phyloP scores from a whole-genome alignment of 345 rosid genomes.

The Melastoma malabathricum region DNA sequence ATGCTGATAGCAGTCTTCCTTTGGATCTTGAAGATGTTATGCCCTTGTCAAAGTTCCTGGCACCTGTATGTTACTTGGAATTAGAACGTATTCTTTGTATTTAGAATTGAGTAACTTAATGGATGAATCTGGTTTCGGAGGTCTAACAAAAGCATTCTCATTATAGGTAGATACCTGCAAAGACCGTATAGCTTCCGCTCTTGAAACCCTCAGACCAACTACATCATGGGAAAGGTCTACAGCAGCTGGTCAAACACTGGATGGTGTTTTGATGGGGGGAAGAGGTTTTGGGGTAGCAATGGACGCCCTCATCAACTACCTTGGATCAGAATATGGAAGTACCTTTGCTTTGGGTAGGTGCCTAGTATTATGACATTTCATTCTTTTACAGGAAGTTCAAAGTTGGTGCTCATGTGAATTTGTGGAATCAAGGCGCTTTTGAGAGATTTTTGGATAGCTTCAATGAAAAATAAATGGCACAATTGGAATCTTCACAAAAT shows the following conservation, averaged over 20 bases:
- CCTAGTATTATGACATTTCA: neutral
- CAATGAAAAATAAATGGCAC: no score
- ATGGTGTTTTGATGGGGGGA: constrained; percentile 88
- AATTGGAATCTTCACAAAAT: no score
- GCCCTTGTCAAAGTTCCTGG: constrained; percentile 83
- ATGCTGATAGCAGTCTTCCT: constrained; percentile 46
- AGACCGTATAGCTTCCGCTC: constrained; percentile 80
- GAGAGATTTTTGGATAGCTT: no score
- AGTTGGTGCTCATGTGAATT: no score
- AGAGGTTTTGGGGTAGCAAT: constrained; percentile 95
- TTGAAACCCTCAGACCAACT: constrained; percentile 91
- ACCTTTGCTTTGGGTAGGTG: constrained; percentile 78
- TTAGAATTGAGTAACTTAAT: neutral
- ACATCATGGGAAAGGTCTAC: constrained; percentile 93
- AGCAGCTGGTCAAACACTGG: constrained; percentile 64
- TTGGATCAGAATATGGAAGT: constrained; percentile 92
- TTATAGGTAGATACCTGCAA: constrained; percentile 82
- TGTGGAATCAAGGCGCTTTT: no score
- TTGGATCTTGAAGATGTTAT: constrained; percentile 85
- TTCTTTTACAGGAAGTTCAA: neutral
- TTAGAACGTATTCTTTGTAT: neutral
- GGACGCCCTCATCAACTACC: constrained; percentile 87
- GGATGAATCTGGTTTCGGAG: neutral
- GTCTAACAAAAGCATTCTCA: constrained; percentile 1
- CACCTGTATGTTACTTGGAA: constrained; percentile 49